Conservation (phyloP, 306 rosid species). For the Oxytropis ochrocephala region DNA sequence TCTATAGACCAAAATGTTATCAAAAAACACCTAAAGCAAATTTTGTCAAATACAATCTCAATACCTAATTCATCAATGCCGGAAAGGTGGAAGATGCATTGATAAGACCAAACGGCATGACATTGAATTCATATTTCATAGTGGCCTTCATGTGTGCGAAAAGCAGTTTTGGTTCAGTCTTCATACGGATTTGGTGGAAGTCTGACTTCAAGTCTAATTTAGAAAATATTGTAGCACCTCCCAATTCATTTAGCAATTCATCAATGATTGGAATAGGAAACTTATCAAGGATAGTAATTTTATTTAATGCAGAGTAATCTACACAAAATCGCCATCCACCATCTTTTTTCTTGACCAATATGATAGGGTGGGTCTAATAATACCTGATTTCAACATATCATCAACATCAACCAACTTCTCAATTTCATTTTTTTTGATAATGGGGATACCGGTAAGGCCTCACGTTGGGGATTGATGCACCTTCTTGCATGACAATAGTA, state of each 20-base stretch:
- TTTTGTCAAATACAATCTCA: too few relatives aligned
- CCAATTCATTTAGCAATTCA: background rate
- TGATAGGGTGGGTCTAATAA: background rate
- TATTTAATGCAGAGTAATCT: background rate
- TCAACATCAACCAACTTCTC: background rate
- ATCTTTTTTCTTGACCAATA: background rate
- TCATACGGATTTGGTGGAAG: too few relatives aligned
- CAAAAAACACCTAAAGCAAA: too few relatives aligned
- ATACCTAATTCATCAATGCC: too few relatives aligned
- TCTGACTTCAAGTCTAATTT: background rate
- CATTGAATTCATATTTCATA: too few relatives aligned
- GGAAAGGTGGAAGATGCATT: too few relatives aligned
- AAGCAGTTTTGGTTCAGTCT: too few relatives aligned
- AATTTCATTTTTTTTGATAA: background rate
- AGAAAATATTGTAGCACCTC: background rate
- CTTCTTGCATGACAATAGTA: too few relatives aligned
- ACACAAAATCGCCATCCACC: background rate
- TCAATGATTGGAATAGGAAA: background rate
- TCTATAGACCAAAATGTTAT: too few relatives aligned
- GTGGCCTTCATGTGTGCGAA: too few relatives aligned
- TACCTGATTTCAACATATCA: background rate
- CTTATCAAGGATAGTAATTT: background rate
- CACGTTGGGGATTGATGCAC: too few relatives aligned
- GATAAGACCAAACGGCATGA: too few relatives aligned
- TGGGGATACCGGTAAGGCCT: background rate